Conservation (phyloP, 202 grass and related monocot genomes). For the Zoysia matrella region DNA sequence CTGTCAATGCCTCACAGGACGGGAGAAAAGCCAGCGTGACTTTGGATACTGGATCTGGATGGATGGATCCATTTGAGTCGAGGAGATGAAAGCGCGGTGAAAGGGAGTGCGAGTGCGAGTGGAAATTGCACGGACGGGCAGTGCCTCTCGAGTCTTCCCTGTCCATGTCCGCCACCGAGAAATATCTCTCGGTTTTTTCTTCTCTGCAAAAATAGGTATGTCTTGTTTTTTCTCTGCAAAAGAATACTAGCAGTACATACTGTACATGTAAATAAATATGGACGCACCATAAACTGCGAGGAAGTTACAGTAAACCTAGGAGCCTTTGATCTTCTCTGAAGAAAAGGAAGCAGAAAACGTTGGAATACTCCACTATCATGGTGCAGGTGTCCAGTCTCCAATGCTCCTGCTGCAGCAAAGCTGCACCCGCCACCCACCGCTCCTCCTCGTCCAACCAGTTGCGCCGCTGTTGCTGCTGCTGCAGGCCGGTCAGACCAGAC, state of each 20-base stretch:
- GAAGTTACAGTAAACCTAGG: too few species aligned
- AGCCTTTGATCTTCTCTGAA: too few species aligned
- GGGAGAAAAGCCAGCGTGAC: background rate
- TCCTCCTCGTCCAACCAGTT: background rate
- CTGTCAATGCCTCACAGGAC: background rate
- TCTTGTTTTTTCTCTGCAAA: too few species aligned
- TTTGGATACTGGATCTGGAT: background rate
- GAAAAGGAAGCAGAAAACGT: too few species aligned
- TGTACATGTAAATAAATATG: too few species aligned
- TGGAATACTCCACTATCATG: too few species aligned
- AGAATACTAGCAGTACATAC: too few species aligned
- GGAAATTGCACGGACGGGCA: background rate
- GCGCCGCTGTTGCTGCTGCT: constrained; percentile 13
- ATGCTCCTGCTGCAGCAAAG: too few species aligned
- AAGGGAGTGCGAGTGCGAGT: constrained; percentile 6
- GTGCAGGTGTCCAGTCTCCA: too few species aligned
- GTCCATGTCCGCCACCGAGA: background rate
- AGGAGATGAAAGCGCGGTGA: background rate
- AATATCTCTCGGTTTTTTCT: constrained; percentile 4
- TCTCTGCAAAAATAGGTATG: background rate
- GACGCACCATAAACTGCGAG: too few species aligned
- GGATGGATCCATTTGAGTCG: too few species aligned
- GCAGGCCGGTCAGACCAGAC: constrained; percentile 43
- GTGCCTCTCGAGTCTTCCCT: background rate
- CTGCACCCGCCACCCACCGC: constrained; percentile 23